Conservation (phyloP, 371 early-diverging fungal genomes). For the Chytridiales sp. region DNA sequence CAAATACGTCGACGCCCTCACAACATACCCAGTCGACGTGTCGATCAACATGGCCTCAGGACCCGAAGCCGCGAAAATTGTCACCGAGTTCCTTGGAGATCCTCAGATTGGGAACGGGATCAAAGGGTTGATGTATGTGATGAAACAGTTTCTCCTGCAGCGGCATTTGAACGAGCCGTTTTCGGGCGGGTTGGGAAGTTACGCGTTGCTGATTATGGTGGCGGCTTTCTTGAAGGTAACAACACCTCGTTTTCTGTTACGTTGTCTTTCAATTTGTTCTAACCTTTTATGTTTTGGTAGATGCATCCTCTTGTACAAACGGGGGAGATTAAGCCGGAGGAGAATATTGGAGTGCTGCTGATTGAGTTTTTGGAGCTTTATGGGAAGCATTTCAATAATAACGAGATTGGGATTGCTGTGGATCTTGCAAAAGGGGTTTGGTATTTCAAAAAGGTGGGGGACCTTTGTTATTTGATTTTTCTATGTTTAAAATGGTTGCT, state of each 20-base stretch:
- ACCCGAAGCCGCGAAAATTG: slow-evolving; percentile 59
- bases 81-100: slow-evolving; percentile 53
- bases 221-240: slow-evolving; percentile 76
- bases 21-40: slow-evolving; percentile 78
- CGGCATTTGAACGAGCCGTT: slow-evolving; percentile 86
- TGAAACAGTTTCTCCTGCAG: slow-evolving; percentile 81
- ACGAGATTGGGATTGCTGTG: slow-evolving; percentile 67
- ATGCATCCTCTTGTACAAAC: slow-evolving; percentile 81
- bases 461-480: not conserved
- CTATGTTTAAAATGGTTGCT: not conserved
- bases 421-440: slow-evolving; percentile 47
- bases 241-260: no score
- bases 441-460: slow-evolving; percentile 56
- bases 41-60: slow-evolving; percentile 75
- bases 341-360: slow-evolving; percentile 89
- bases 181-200: slow-evolving; percentile 93
- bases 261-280: not conserved
- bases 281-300: slow-evolving; percentile 27
- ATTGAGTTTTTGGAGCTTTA: slow-evolving; percentile 95
- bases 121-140: slow-evolving; percentile 65
- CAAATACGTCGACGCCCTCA: slow-evolving; percentile 76
- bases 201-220: slow-evolving; percentile 81
- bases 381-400: slow-evolving; percentile 76
- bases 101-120: slow-evolving; percentile 56
- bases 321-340: slow-evolving; percentile 60